Percentiles rank a stretch among this genome's conserved stretches.
phyloP scores from a whole-genome alignment of 2,329 filamentous ascomycete genomes.

The Clathrospora elynae region DNA sequence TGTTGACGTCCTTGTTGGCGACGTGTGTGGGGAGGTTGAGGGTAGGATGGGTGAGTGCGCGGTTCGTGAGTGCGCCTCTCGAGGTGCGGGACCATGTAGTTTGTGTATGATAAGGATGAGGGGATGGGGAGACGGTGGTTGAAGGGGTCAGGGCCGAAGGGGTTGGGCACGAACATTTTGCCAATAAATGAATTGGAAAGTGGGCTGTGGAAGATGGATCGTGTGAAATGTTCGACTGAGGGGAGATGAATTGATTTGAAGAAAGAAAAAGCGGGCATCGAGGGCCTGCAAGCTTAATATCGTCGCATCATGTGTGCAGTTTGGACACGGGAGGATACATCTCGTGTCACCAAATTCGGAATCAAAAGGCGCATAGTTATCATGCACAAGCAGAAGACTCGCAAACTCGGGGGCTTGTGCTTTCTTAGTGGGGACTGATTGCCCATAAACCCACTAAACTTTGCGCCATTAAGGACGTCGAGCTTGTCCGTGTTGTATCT shows the following conservation, averaged over 20 bases:
- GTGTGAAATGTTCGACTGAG: background rate
- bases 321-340: slow-evolving; percentile 6
- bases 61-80: background rate
- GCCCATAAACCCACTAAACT: too few relatives aligned
- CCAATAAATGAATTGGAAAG: background rate
- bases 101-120: slow-evolving; percentile 1
- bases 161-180: slow-evolving; percentile 9
- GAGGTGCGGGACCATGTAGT: background rate
- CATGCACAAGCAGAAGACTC: slow-evolving; percentile 2
- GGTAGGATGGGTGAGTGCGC: background rate
- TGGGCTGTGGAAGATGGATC: background rate
- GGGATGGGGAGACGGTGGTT: slow-evolving; percentile 2
- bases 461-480: background rate
- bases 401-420: slow-evolving; percentile 12
- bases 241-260: background rate
- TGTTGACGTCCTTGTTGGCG: background rate
- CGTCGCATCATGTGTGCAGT: slow-evolving; percentile 2
- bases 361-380: slow-evolving; percentile 5
- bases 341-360: slow-evolving; percentile 5
- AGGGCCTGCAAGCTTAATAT: background rate
- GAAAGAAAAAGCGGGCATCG: background rate
- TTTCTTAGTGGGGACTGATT: too few relatives aligned
- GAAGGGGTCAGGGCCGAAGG: slow-evolving; percentile 8
- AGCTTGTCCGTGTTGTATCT: too few relatives aligned
- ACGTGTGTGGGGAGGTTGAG: background rate